A percentile compares a stretch with the other conserved stretches of the same genome.
These are phyloP conservation scores for Colletotrichum aenigma DNA, from an alignment of 2,329 filamentous ascomycete genomes.

Conservation along the genomic window DNA sequence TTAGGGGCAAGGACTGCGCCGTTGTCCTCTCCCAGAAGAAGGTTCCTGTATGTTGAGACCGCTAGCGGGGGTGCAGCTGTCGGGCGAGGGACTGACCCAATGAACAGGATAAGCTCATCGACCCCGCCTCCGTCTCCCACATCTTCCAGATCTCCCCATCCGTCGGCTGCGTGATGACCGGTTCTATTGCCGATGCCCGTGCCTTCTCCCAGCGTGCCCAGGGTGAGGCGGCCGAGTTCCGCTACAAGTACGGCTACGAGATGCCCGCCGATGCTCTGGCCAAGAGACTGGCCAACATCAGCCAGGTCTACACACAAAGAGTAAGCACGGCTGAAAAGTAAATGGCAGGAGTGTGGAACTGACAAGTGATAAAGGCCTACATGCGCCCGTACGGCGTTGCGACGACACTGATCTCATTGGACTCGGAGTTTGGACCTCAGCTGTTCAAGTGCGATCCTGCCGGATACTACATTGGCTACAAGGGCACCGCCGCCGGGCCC, in stretches of 20 bases:
- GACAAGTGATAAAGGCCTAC: conserved; percentile 66
- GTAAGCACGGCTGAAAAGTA: conserved; percentile 51
- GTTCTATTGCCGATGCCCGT: conserved; percentile 95
- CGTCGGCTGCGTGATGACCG: conserved; percentile 97
- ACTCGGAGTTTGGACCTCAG: conserved; percentile 90
- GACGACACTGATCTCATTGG: conserved; percentile 91
- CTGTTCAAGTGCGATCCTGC: conserved; percentile 98
- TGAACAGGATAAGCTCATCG: conserved; percentile 94
- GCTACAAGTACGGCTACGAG: conserved; percentile 98
- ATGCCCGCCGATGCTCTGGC: conserved; percentile 98
- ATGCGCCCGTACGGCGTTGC: conserved; percentile 98
- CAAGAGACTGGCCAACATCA: conserved; percentile 98
- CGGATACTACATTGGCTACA: conserved; percentile 98
- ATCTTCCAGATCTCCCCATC: conserved; percentile 97
- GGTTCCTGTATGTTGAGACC: conserved; percentile 77
- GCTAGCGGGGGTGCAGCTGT: conserved; percentile 8
- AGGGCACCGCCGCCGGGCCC: conserved; percentile 93
- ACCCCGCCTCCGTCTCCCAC: conserved; percentile 94
- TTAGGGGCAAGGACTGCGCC: conserved; percentile 95
- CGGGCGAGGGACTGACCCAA: conserved; percentile 34
- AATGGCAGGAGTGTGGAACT: conserved; percentile 14
- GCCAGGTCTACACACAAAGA: conserved; percentile 97
- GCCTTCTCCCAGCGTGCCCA: conserved; percentile 92
- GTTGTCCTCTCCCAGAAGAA: conserved; percentile 99
- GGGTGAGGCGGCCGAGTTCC: conserved; percentile 95